Conservation (phyloP, 1,139 yeast species). For the Yamadazyma diddensiae region DNA sequence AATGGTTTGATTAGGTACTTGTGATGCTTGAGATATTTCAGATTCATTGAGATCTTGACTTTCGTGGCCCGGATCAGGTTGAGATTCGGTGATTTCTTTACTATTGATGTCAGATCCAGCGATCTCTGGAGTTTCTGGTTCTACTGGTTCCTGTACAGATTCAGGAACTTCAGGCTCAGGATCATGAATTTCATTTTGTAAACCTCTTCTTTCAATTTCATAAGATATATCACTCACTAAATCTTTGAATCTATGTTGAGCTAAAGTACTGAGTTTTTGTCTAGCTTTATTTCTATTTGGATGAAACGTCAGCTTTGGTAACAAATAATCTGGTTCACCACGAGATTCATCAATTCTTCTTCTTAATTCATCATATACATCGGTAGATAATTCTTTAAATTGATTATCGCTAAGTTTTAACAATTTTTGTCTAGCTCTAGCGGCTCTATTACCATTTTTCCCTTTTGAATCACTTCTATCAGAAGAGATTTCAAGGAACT, state of each 20-base stretch:
- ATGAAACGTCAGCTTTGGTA: constrained; percentile 75
- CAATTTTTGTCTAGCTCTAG: constrained; percentile 81
- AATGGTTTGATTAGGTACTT: constrained; percentile 29
- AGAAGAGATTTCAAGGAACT: constrained; percentile 51
- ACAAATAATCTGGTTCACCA: constrained; percentile 59
- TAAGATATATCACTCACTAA: constrained; percentile 83
- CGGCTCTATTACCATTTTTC: constrained; percentile 57
- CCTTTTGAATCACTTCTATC: constrained; percentile 38
- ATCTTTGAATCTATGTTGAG: constrained; percentile 80
- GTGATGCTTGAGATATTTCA: constrained; percentile 9
- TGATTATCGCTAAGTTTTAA: constrained; percentile 80
- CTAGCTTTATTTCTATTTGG: constrained; percentile 96
- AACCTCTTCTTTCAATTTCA: constrained; percentile 80
- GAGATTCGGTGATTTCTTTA: neutral
- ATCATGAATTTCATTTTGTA: constrained; percentile 26
- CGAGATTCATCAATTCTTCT: constrained; percentile 61
- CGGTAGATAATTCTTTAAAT: constrained; percentile 84
- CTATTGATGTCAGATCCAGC: neutral
- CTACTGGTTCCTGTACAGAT: neutral
- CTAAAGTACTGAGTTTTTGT: constrained; percentile 82
- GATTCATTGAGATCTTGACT: constrained; percentile 5
- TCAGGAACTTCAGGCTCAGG: constrained; percentile 1
- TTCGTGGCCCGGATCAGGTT: neutral
- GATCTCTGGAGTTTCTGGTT: neutral
- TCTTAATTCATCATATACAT: constrained; percentile 85